Conservation (phyloP, 83 land plant species). For the Picea abies region DNA sequence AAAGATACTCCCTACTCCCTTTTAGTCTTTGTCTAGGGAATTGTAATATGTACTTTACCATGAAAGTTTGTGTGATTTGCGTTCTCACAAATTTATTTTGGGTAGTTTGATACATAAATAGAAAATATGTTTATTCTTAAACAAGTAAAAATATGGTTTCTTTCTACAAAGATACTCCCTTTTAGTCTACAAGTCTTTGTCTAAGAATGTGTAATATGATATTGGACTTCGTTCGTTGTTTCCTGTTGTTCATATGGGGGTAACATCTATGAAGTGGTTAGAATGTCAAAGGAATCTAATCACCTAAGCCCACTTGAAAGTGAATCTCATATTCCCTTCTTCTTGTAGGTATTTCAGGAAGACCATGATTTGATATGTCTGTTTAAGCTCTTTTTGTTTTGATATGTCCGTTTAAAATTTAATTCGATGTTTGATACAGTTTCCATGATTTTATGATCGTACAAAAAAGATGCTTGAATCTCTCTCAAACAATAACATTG, state of each 20-base stretch:
- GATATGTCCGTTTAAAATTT: no score
- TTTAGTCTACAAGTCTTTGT: background rate
- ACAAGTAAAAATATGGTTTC: background rate
- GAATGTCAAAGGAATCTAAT: background rate
- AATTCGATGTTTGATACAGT: no score
- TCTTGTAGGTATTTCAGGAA: no score
- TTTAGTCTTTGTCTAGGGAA: no score
- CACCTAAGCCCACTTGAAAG: no score
- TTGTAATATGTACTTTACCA: slow-evolving; percentile 8
- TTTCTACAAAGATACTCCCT: background rate
- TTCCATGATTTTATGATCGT: no score
- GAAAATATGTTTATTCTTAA: slow-evolving; percentile 10
- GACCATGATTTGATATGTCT: no score
- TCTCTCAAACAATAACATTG: no score
- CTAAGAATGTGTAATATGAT: background rate
- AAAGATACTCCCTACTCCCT: no score
- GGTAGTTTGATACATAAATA: background rate
- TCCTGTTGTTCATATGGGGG: background rate
- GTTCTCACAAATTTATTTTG: background rate
- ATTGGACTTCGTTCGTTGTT: background rate
- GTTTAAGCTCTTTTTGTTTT: no score
- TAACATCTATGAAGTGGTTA: background rate
- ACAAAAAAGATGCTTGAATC: no score
- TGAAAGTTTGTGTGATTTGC: slow-evolving; percentile 16
- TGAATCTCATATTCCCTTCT: background rate